phyloP scores from a whole-genome alignment of 306 rosid genomes.

The Lathyrus tuberosus region DNA sequence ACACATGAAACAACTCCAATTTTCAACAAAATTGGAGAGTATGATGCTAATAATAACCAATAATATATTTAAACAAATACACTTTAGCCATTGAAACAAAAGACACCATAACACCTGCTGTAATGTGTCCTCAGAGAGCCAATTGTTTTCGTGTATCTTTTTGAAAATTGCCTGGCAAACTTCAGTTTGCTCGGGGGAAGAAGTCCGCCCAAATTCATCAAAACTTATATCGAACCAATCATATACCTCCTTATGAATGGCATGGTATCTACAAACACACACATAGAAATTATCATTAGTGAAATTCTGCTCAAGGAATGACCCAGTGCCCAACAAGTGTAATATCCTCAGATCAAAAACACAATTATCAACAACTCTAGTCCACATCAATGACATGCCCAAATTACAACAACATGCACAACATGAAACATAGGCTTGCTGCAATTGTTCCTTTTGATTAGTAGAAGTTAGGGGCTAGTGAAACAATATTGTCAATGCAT shows the following conservation, averaged over 20 bases:
- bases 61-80: conserved; percentile 24
- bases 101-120: conserved; percentile 69
- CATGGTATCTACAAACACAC: conserved; percentile 62
- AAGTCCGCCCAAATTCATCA: conserved; percentile 94
- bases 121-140: conserved; percentile 87
- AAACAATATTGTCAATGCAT: conserved; percentile 8
- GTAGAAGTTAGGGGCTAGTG: neutral
- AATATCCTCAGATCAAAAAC: neutral
- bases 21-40: conserved; percentile 20
- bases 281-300: neutral
- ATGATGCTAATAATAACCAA: neutral
- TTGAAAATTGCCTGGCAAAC: conserved; percentile 85
- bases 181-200: conserved; percentile 83
- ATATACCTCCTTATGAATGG: conserved; percentile 82
- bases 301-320: neutral
- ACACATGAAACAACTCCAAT: conserved; percentile 16
- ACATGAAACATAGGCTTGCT: neutral
- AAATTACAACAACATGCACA: neutral
- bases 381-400: neutral
- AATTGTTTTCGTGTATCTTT: conserved; percentile 62
- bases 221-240: conserved; percentile 86
- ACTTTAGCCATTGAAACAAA: conserved; percentile 3
- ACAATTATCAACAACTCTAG: conserved; percentile 7
- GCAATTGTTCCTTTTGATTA: conserved; percentile 1
- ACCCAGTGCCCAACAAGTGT: neutral